A percentile compares a stretch with the other conserved stretches of the same genome.
Evolutionary conservation across 305 asterid species (phyloP).

Genomic region (Striga hermonthica): DNA sequence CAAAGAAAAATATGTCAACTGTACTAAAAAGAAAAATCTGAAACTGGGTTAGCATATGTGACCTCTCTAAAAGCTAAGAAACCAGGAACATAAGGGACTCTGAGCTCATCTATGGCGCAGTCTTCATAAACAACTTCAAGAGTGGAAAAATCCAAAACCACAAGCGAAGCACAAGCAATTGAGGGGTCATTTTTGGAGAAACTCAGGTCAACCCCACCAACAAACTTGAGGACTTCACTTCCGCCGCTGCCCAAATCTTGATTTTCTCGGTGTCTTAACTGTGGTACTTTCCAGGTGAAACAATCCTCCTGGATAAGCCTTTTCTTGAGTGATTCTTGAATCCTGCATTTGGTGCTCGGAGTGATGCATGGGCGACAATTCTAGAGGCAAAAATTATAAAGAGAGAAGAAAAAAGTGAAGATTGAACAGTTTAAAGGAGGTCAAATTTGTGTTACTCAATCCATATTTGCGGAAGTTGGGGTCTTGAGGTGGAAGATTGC

Average conservation of each 20-base stretch:
- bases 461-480: too few species aligned
- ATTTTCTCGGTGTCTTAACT: constrained; percentile 7
- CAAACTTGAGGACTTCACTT: constrained; percentile 45
- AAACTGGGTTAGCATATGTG: neutral
- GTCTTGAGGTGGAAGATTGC: too few species aligned
- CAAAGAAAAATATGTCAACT: too few species aligned
- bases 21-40: neutral
- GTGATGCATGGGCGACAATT: too few species aligned
- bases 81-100: constrained; percentile 72
- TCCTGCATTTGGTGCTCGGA: constrained; percentile 36
- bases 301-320: constrained; percentile 53
- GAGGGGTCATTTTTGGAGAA: constrained; percentile 67
- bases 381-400: constrained; percentile 2
- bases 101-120: constrained; percentile 52
- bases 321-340: constrained; percentile 67
- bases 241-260: constrained; percentile 12
- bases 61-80: constrained; percentile 97
- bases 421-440: too few species aligned
- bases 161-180: constrained; percentile 67
- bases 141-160: constrained; percentile 55
- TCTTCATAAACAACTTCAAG: constrained; percentile 64
- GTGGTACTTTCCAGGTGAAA: constrained; percentile 58
- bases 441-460: too few species aligned
- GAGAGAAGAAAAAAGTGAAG: neutral
- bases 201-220: constrained; percentile 90